Base-by-base conservation (phyloP, 1,284 basidiomycete genomes). In the Apiotrichum siamense region DNA sequence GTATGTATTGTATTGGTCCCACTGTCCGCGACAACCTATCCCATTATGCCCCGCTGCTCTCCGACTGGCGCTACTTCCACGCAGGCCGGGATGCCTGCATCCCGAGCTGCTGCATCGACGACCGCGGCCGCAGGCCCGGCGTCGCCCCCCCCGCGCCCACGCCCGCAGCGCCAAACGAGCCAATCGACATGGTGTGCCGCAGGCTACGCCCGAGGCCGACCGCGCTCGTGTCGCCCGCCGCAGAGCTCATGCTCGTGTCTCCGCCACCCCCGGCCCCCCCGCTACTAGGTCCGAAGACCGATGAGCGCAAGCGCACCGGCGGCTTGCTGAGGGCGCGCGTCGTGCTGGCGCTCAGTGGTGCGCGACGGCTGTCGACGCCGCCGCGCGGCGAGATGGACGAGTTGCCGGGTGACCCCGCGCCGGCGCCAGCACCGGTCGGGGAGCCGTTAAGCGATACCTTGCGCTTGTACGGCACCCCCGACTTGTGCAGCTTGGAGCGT, bases 321-420 rank as follows among this genome's bases (percentile, higher is more conserved):
- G 25, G 36, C 17, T 18, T 17, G 21, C 9, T 21, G 11, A 25
- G 29, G 15, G 31, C 31, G 32, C 32, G 29, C 13, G 23, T 33
- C 4, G 42, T 44, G 42, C 33, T 37, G 11, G 24, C 25, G 26
- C 26, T 24, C 20, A 47, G 21, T 13, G 24, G 15, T 20, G 46
- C 26, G 4, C 37, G 10, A 11, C 2, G 5, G 27, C 40, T 31
- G n/a, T n/a, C 18, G 11, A 31, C 29, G 20, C 21, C 31, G 23
- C 46, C 39, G 37, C 42, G 25, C 12, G 49, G 49, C n/a, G 53
- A 50, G 18, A 40, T 36, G 31, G 54, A 43, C 27, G 54, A 55
- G 17, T 32, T 18, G 3, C 23, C 32, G 11, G 55, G 55, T 2
- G 55, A 57, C 9, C 49, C 49, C 18, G 49, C 45, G 20, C n/a